Evolutionary conservation across 1,139 yeast genomes (phyloP).

Genomic region (Magnusiomyces tetraspermus): DNA sequence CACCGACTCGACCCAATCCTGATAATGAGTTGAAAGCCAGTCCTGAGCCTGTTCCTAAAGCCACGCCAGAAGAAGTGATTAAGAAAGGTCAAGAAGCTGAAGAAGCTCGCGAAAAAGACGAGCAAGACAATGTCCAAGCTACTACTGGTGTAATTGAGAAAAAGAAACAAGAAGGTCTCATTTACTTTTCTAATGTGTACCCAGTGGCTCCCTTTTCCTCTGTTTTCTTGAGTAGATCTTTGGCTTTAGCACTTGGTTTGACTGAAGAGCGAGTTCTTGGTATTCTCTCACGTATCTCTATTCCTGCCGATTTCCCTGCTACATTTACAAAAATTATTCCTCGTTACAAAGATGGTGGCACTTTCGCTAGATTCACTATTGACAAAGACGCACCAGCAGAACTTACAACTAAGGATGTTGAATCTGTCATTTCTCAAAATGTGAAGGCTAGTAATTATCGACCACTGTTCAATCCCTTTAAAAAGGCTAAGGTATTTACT

Average conservation of each 20-base stretch:
- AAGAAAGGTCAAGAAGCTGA: slow-evolving; percentile 13
- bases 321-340: slow-evolving; percentile 45
- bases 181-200: slow-evolving; percentile 30
- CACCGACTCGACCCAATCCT: neutral
- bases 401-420: slow-evolving; percentile 20
- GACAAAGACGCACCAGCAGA: slow-evolving; percentile 15
- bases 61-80: slow-evolving; percentile 8
- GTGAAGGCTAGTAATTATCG: slow-evolving; percentile 16
- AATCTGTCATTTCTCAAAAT: slow-evolving; percentile 22
- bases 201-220: slow-evolving; percentile 27
- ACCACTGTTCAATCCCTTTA: slow-evolving; percentile 25
- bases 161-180: slow-evolving; percentile 43
- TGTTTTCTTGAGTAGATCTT: slow-evolving; percentile 28
- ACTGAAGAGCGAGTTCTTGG: slow-evolving; percentile 29
- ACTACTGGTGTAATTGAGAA: slow-evolving; percentile 54
- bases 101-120: slow-evolving; percentile 34
- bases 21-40: neutral
- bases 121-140: slow-evolving; percentile 38
- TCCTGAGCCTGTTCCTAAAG: neutral
- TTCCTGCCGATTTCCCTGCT: slow-evolving; percentile 38
- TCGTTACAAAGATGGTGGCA: slow-evolving; percentile 87
- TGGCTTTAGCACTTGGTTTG: slow-evolving; percentile 9
- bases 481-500: slow-evolving; percentile 47
- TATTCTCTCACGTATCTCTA: slow-evolving; percentile 34
- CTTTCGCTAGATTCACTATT: slow-evolving; percentile 59